Conservation (phyloP, 2,329 filamentous ascomycete species). For the Ophiostoma tasmaniense region DNA sequence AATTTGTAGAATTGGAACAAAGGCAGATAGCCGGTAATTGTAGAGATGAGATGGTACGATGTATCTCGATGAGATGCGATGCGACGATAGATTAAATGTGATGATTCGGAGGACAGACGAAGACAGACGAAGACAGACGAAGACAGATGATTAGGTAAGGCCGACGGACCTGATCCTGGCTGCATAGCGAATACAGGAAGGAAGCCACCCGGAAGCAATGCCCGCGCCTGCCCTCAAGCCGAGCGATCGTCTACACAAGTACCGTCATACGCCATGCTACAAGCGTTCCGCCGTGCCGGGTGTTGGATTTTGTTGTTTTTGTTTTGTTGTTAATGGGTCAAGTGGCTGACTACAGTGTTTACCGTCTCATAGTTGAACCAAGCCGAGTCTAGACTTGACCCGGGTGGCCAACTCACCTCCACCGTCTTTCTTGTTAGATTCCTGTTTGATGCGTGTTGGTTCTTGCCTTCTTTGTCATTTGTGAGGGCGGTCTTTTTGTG, state of each 20-base stretch:
- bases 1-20: neutral
- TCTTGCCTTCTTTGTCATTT: neutral
- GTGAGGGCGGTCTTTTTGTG: no score
- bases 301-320: no score
- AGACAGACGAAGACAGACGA: neutral
- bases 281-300: neutral
- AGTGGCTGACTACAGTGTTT: no score
- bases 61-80: neutral
- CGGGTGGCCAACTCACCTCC: neutral
- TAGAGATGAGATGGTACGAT: neutral
- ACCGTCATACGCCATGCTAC: neutral
- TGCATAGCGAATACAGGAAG: neutral
- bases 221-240: neutral
- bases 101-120: neutral
- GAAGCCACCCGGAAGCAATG: neutral
- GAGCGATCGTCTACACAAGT: neutral
- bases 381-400: neutral
- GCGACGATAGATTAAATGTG: neutral
- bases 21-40: neutral
- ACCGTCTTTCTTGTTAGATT: neutral
- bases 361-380: no score
- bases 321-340: no score
- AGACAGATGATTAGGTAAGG: neutral
- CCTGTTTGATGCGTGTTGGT: neutral
- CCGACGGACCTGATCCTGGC: neutral